These are phyloP conservation scores for Diplogelasinospora grovesii DNA, from an alignment of 495 filamentous ascomycete species.

Conservation along the genomic window DNA sequence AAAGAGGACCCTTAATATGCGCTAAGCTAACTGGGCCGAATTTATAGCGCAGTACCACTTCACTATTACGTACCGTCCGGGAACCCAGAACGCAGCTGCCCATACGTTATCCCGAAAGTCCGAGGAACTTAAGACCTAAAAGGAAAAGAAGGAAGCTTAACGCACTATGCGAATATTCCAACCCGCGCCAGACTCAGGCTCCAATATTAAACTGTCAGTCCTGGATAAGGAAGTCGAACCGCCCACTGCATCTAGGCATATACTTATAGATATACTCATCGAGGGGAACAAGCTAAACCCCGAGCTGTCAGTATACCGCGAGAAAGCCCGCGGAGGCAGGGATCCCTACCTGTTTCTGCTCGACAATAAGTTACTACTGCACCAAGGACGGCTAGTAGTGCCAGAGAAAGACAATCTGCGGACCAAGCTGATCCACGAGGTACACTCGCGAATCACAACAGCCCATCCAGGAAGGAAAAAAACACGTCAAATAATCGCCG, in stretches of 20 bases:
- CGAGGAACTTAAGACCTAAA: not conserved
- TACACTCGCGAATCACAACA: not conserved
- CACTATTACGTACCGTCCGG: not conserved
- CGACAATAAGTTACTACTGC: not conserved
- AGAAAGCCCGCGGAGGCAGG: not conserved
- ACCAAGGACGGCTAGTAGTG: not conserved
- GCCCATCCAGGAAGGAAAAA: constrained; percentile 3
- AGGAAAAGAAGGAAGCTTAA: not conserved
- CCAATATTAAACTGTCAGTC: not conserved
- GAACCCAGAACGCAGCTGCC: not conserved
- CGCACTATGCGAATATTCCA: not conserved
- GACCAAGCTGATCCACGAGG: not conserved
- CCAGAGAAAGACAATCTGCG: not conserved
- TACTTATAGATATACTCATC: too few relatives aligned
- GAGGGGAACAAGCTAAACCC: not conserved
- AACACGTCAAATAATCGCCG: not conserved
- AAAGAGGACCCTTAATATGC: not conserved
- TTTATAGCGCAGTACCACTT: constrained; percentile 2
- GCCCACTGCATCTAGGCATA: too few relatives aligned
- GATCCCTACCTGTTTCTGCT: not conserved
- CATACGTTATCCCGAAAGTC: constrained; percentile 1
- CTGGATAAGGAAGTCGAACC: too few relatives aligned
- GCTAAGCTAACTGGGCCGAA: constrained; percentile 1
- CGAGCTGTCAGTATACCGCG: not conserved
- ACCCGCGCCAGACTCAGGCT: not conserved